A percentile compares a stretch with the other conserved stretches of the same genome.
Evolutionary conservation across 345 rosid genomes (phyloP).

Genomic region (Brassica cretica): DNA sequence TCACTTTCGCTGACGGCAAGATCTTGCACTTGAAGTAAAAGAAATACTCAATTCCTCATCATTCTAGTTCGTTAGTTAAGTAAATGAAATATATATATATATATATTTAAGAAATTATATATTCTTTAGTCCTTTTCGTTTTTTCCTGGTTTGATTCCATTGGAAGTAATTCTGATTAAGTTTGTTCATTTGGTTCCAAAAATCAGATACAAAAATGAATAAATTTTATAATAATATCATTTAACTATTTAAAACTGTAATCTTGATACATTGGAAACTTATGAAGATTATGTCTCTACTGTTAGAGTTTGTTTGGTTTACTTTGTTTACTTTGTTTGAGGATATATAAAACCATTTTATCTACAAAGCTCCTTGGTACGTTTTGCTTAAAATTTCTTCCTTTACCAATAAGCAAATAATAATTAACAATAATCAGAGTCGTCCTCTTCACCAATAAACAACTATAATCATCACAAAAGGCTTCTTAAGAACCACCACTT

Average conservation of each 20-base stretch:
- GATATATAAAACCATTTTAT: constrained; percentile 10
- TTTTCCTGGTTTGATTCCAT: neutral
- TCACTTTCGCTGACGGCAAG: constrained; percentile 32
- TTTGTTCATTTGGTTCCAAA: neutral
- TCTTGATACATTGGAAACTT: neutral
- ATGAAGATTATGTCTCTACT: neutral
- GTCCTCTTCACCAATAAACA: constrained; percentile 36
- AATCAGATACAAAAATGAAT: neutral
- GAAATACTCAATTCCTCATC: constrained; percentile 34
- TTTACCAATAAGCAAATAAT: neutral
- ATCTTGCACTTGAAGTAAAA: constrained; percentile 43
- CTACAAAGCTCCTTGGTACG: neutral
- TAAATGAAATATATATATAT: too few species aligned
- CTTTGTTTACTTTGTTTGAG: neutral
- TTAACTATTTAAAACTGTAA: neutral
- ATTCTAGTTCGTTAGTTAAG: constrained; percentile 6
- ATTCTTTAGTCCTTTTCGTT: neutral
- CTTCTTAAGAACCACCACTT: constrained; percentile 28
- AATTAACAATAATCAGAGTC: neutral
- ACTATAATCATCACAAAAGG: constrained; percentile 34
- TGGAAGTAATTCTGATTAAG: neutral
- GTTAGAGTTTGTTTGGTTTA: neutral
- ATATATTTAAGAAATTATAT: neutral
- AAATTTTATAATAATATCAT: neutral
- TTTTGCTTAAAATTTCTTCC: constrained; percentile 13